phyloP scores from a whole-genome alignment of 257 asterid species.

The Thymus quinquecostatus region DNA sequence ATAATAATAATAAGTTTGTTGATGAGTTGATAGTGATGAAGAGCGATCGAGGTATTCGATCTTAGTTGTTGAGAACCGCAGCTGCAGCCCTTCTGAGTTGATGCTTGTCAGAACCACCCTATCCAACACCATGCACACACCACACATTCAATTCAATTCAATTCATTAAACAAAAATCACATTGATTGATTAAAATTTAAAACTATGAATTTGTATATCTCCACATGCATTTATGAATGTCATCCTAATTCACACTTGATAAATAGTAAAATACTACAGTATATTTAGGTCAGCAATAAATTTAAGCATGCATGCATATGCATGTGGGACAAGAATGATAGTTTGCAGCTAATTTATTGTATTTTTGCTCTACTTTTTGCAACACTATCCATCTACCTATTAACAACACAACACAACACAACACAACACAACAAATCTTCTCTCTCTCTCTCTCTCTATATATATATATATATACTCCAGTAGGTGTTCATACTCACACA shows the following conservation, averaged over 20 bases:
- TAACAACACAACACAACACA: no score
- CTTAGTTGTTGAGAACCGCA: slow-evolving; percentile 45
- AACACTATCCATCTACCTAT: not conserved
- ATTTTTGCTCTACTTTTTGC: not conserved
- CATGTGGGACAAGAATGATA: not conserved
- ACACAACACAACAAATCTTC: no score
- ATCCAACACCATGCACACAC: not conserved
- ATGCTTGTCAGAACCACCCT: slow-evolving; percentile 64
- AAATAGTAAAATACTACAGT: not conserved
- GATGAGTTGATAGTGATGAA: not conserved
- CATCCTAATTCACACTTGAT: not conserved
- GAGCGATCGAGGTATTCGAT: not conserved
- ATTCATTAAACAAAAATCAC: no score
- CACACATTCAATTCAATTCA: not conserved
- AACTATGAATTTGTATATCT: not conserved
- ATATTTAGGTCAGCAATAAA: not conserved
- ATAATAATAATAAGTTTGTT: slow-evolving; percentile 6
- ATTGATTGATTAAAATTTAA: no score
- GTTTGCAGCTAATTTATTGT: not conserved
- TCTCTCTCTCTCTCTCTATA: no score
- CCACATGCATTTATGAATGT: slow-evolving; percentile 1
- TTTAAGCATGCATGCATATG: not conserved
- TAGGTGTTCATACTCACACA: no score
- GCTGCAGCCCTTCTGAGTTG: slow-evolving; percentile 55
- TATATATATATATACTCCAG: no score